A percentile compares a stretch with the other conserved stretches of the same genome.
Evolutionary conservation across 768 basidiomycete genomes (phyloP).

Genomic region (Lactifluus echinatus): DNA sequence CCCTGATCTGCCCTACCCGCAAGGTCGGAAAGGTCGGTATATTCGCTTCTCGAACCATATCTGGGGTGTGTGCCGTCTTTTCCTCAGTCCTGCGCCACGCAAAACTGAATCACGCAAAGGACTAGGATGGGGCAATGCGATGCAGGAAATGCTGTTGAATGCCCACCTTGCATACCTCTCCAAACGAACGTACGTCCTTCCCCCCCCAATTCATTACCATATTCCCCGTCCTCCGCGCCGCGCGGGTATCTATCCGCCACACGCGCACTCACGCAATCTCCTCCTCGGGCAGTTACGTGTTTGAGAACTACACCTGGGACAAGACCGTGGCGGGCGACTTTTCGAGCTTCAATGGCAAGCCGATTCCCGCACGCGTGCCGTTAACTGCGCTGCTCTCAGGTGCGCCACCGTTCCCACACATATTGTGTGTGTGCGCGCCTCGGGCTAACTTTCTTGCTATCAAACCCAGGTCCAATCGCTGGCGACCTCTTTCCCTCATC

Average conservation of each 20-base stretch:
- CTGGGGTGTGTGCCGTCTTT: too few relatives aligned
- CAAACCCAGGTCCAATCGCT: constrained; percentile 31
- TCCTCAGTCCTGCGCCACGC: too few relatives aligned
- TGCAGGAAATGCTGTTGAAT: constrained; percentile 25
- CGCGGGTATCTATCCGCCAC: too few relatives aligned
- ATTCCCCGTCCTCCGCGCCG: too few relatives aligned
- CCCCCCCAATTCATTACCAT: neutral
- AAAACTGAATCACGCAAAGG: too few relatives aligned
- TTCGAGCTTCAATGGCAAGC: constrained; percentile 39
- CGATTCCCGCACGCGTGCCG: constrained; percentile 47
- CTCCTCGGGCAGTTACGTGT: constrained; percentile 33
- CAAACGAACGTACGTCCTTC: constrained; percentile 38
- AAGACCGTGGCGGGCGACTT: constrained; percentile 28
- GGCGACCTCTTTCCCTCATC: constrained; percentile 32
- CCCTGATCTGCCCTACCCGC: too few relatives aligned
- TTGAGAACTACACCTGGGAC: constrained; percentile 52
- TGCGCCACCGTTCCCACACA: constrained; percentile 12
- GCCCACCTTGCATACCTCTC: constrained; percentile 25
- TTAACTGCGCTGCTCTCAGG: constrained; percentile 46
- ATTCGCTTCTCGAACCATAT: too few relatives aligned
- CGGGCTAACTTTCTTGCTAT: neutral
- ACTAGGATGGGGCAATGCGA: constrained; percentile 56
- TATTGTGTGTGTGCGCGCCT: neutral
- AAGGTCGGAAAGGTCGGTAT: too few relatives aligned
- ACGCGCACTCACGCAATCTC: neutral